Conservation (phyloP, 345 rosid genomes). For the Draba incana region DNA sequence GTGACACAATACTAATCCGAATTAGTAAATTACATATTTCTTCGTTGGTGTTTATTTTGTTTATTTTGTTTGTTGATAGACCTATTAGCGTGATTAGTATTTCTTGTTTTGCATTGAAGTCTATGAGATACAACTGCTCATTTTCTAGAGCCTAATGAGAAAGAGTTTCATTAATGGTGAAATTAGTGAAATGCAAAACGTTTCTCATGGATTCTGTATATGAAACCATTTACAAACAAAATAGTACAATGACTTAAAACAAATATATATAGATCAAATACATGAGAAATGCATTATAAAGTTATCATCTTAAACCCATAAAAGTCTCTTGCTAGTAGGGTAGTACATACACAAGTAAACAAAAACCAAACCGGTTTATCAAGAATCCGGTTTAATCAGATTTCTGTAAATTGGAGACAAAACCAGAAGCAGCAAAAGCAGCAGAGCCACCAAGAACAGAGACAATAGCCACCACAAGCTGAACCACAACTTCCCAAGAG, state of each 20-base stretch:
- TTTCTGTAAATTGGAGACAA: conserved; percentile 86
- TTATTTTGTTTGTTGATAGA: no score
- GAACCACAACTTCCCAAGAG: conserved; percentile 66
- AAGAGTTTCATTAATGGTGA: neutral
- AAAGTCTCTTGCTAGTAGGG: neutral
- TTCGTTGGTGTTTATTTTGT: no score
- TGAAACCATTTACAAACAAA: conserved; percentile 35
- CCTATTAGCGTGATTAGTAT: no score
- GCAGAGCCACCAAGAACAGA: conserved; percentile 80
- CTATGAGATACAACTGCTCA: no score
- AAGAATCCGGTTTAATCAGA: conserved; percentile 41
- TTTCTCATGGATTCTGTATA: conserved; percentile 26
- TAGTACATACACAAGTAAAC: conserved; percentile 1
- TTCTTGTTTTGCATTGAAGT: no score
- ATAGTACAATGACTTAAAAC: conserved; percentile 12
- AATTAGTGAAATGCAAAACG: neutral
- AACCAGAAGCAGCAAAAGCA: conserved; percentile 80
- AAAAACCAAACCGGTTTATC: conserved; percentile 17
- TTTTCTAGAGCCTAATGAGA: neutral
- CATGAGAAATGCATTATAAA: conserved; percentile 5
- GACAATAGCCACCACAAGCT: conserved; percentile 57
- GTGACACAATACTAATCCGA: no score
- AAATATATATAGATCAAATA: conserved; percentile 3
- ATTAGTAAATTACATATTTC: no score
- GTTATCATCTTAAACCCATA: neutral